Conservation (phyloP, 2,329 filamentous ascomycete species). For the Cladosporium colombiae region DNA sequence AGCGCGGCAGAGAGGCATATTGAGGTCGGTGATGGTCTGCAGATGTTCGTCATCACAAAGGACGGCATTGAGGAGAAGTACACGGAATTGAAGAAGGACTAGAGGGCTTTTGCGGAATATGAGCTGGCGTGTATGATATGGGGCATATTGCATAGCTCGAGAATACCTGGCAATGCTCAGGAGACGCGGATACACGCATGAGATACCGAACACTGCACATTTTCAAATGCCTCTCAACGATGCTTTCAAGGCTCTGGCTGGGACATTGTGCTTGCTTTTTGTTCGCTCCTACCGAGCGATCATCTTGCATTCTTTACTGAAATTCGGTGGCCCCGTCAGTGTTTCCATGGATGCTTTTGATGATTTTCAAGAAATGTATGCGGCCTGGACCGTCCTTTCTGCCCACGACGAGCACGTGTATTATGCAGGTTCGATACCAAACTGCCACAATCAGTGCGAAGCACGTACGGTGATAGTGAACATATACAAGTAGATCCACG, state of each 20-base stretch:
- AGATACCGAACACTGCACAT: conserved; percentile 2
- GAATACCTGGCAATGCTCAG: background rate
- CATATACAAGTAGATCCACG: background rate
- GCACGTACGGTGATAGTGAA: background rate
- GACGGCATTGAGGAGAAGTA: conserved; percentile 86
- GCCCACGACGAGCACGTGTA: background rate
- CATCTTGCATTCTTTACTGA: background rate
- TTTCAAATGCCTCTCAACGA: background rate
- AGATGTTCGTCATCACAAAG: conserved; percentile 90
- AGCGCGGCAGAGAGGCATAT: conserved; percentile 98
- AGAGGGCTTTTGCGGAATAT: conserved; percentile 4
- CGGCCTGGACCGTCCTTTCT: background rate
- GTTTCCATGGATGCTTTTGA: background rate
- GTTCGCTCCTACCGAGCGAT: background rate
- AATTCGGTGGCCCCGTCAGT: background rate
- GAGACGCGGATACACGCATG: conserved; percentile 8
- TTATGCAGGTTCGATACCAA: background rate
- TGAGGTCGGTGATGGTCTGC: conserved; percentile 93
- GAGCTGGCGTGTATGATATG: conserved; percentile 9
- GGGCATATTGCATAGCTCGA: background rate
- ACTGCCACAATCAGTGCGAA: background rate
- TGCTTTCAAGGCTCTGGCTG: background rate
- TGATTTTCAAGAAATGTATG: background rate
- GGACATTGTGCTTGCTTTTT: background rate
- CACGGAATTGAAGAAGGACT: conserved; percentile 86